Base-by-base conservation (phyloP, 2,329 filamentous ascomycete species). In the Trichoderma sp. region DNA sequence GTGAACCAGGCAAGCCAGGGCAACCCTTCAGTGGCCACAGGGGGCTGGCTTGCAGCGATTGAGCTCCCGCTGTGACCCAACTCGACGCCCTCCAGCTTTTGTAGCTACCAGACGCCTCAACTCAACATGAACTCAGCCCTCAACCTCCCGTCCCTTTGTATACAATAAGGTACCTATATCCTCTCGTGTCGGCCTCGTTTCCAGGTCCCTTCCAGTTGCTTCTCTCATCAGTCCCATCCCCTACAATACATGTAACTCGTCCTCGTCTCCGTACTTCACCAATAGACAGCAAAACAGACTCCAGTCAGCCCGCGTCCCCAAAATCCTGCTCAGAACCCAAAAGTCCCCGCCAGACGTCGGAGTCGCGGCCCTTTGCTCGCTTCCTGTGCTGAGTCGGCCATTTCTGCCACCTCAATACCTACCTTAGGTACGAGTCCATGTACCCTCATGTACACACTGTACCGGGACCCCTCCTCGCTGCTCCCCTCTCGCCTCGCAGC, bases 391-490 rank as follows among this genome's bases (percentile, higher is more conserved):
- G 48, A 39, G 63, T 48, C 44, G 54, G 55, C 55, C 45, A 19
- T 19, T 55, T 45, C 62, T 24, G 54, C 54, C 56, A 48, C 44
- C 10, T 14, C n/a, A n/a, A n/a, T n/a, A n/a, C n/a, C n/a, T n/a
- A n/a, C n/a, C n/a, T n/a, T n/a, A n/a, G n/a, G n/a, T n/a, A 24
- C 21, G 21, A 24, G 30, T 7, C 28, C 7, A 28, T 1, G 28
- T 28, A 28, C 28, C 7, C 10, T 14, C 34, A 39, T 39, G 34
- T 39, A 39, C 34, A 39, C 14, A 14, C 57, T 44, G 52, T 62
- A 51, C 57, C 44, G 54, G 34, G 57, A 54, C 57, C 57, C 64
- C 64, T 62, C 63, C 47, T 28, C 30, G n/a, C 52, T 55, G 34
- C 58, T 61, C 58, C 58, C 48, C 59, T 54, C 50, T 19, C 59